Percentiles rank a stretch among this genome's conserved stretches.
Conservation (phyloP, 176 grass and related monocot genomes). For the Thinopyrum elongatum region DNA sequence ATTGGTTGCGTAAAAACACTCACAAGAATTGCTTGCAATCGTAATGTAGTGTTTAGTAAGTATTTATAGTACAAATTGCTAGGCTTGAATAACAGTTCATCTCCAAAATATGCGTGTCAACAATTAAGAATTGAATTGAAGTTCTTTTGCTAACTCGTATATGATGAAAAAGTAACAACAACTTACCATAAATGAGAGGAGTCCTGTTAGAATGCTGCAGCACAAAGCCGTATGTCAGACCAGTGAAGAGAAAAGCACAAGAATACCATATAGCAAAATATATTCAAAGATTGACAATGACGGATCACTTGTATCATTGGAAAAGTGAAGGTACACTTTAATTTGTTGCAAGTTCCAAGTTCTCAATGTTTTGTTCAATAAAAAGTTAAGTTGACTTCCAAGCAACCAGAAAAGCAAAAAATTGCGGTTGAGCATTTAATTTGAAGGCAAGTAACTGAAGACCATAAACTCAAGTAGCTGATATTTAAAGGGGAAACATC, state of each 20-base stretch:
- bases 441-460: background rate
- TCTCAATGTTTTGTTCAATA: slow-evolving; percentile 11
- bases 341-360: background rate
- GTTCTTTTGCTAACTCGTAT: background rate
- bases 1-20: background rate
- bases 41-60: background rate
- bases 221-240: slow-evolving; percentile 35
- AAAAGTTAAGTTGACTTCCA: background rate
- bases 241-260: background rate
- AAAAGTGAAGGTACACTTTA: background rate
- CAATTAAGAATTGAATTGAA: background rate
- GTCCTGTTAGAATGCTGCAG: slow-evolving; percentile 96
- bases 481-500: background rate
- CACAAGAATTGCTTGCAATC: background rate
- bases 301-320: background rate
- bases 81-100: background rate
- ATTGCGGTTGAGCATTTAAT: background rate
- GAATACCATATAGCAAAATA: background rate
- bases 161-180: slow-evolving; percentile 12
- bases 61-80: background rate
- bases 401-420: slow-evolving; percentile 4
- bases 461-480: background rate
- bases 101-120: background rate
- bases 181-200: slow-evolving; percentile 98
- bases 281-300: background rate